Evolutionary conservation across 2,329 filamentous ascomycete species (phyloP).

Genomic region (Tolypocladium amazonense): DNA sequence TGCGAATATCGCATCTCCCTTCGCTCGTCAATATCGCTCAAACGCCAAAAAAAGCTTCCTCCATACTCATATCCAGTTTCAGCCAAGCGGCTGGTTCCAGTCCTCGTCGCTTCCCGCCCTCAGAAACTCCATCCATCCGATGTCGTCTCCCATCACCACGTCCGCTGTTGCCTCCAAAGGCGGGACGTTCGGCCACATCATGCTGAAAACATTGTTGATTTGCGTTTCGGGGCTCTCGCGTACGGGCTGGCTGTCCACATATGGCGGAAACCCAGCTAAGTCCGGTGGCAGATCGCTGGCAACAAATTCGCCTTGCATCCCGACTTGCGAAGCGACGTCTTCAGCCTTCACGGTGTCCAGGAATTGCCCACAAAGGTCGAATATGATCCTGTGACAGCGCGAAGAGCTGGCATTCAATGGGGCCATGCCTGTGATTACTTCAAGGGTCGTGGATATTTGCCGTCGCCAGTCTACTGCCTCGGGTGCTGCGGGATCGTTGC

Average conservation of each 20-base stretch:
- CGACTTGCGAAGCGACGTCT: neutral
- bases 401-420: constrained; percentile 27
- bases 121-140: constrained; percentile 25
- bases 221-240: constrained; percentile 30
- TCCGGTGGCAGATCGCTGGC: neutral
- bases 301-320: neutral
- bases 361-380: constrained; percentile 27
- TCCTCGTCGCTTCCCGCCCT: constrained; percentile 8
- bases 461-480: constrained; percentile 26
- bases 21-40: neutral
- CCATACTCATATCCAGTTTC: neutral
- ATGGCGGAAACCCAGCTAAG: neutral
- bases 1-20: neutral
- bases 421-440: constrained; percentile 24
- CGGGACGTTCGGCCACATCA: constrained; percentile 35
- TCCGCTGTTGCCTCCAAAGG: constrained; percentile 24
- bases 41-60: neutral
- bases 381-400: constrained; percentile 30
- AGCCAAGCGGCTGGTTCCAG: neutral
- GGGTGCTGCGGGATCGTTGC: constrained; percentile 26
- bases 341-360: constrained; percentile 11
- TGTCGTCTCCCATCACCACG: constrained; percentile 25
- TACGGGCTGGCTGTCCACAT: constrained; percentile 11
- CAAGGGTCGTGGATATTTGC: constrained; percentile 26
- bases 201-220: constrained; percentile 28